These are phyloP conservation scores for Kodamaea anthophila DNA, from an alignment of 1,139 yeast genomes.

Conservation along the genomic window DNA sequence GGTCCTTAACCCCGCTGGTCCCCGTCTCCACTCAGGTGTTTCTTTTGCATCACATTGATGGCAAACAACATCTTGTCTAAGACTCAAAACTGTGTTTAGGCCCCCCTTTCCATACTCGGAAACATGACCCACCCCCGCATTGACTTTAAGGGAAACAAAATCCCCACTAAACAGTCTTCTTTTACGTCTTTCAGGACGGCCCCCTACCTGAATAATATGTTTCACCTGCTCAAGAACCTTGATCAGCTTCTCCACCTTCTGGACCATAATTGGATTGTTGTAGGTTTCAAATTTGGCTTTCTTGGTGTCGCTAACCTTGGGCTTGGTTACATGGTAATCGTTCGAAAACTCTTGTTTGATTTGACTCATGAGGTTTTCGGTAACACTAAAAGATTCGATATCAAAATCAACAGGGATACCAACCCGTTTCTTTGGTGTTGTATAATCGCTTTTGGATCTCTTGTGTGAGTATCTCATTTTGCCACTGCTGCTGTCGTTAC, in stretches of 20 bases:
- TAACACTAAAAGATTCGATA: background rate
- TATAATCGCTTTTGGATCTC: background rate
- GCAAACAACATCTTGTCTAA: slow-evolving; percentile 6
- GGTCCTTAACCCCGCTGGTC: slow-evolving; percentile 39
- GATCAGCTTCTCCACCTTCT: background rate
- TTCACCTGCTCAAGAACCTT: background rate
- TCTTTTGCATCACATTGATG: slow-evolving; percentile 16
- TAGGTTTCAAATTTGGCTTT: background rate
- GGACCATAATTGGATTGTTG: background rate
- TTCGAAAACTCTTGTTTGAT: background rate
- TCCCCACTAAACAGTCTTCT: slow-evolving; percentile 2
- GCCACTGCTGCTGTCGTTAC: too few species aligned
- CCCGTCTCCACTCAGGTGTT: slow-evolving; percentile 45
- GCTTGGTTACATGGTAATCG: too few species aligned
- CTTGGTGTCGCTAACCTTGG: background rate
- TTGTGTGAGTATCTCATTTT: background rate
- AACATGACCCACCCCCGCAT: slow-evolving; percentile 5
- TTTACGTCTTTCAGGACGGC: background rate
- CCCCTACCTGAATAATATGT: background rate
- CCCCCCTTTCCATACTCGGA: slow-evolving; percentile 7
- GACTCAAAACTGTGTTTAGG: slow-evolving; percentile 7
- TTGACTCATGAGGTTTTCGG: background rate
- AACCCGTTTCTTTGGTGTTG: too few species aligned
- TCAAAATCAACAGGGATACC: background rate
- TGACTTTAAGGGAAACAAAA: slow-evolving; percentile 2